Base-by-base conservation (phyloP, 768 basidiomycete species). In the Cystofilobasidium ferigula region DNA sequence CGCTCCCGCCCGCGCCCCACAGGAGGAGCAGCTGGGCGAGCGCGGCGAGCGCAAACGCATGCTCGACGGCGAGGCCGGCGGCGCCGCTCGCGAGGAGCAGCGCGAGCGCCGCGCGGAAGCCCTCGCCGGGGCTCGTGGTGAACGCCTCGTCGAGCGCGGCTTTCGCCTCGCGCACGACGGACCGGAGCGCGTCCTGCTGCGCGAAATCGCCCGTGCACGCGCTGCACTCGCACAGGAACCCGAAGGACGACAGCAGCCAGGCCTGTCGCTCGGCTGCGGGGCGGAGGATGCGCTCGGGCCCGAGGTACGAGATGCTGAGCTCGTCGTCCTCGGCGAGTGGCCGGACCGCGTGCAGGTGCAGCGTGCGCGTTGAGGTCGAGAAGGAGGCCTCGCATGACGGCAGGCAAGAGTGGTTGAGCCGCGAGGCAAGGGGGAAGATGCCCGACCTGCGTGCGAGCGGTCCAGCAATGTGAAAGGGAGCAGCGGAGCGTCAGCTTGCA, bases 221-320 rank as follows among this genome's bases (percentile, higher is more conserved):
- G 5, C 38, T 28, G 28, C 65, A 67, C 32, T 24, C 48, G 60
- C 65, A 67, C 22, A 40, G 26, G 56, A 67, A 67, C 38, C 38
- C 51, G 32, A 67, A 67, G 14, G 53, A 57, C 22, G 14, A 13
- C 14, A 43, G 14, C 35, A 67, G 65, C 36, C 43, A 51, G 16
- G 40, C 8, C 20, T 54, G 22, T 3, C 65, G 65, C 4, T 56
- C 42, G 38, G 32, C 28, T n/a, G 60, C 36, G 0, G 65, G 60
- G 32, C 56, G 61, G 54, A 61, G 59, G 5, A 67, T n/a, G n/a
- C n/a, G 65, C 16, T 56, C 53, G 13, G 65, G 38, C n/a, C 48
- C 36, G 34, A 67, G 65, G 61, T 67, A 67, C n/a, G 65, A 67
- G 48, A 67, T 57, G 38, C 60, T 62, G 38, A 67, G 28, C 35